These are phyloP conservation scores for Arthroderma sp. DNA, from an alignment of 2,329 filamentous ascomycete genomes.

Conservation along the genomic window DNA sequence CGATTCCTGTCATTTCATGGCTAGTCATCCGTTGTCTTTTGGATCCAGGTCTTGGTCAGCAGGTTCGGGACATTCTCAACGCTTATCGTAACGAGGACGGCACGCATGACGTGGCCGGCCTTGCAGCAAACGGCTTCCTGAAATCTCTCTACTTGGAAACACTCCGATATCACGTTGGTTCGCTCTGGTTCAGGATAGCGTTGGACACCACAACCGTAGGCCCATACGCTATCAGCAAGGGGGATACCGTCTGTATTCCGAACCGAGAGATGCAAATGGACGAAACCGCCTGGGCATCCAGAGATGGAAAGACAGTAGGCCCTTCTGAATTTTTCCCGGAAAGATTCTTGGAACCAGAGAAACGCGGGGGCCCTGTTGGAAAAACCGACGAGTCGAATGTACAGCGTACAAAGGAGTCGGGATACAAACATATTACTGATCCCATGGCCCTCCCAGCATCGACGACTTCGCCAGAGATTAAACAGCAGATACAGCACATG, in stretches of 20 bases:
- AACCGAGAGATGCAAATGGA: slow-evolving; percentile 7
- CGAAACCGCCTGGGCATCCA: slow-evolving; percentile 4
- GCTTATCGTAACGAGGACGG: slow-evolving; percentile 4
- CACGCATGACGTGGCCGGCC: slow-evolving; percentile 4
- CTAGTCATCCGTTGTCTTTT: slow-evolving; percentile 7
- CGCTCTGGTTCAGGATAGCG: slow-evolving; percentile 5
- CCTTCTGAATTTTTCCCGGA: slow-evolving; percentile 5
- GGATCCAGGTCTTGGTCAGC: neutral
- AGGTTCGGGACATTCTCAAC: slow-evolving; percentile 1
- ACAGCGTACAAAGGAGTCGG: neutral
- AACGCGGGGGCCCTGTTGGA: neutral
- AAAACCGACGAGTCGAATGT: neutral
- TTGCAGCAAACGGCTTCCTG: slow-evolving; percentile 5
- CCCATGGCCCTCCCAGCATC: slow-evolving; percentile 5
- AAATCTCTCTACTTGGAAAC: slow-evolving; percentile 9
- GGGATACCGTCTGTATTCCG: slow-evolving; percentile 3
- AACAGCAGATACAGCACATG: slow-evolving; percentile 6
- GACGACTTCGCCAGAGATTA: slow-evolving; percentile 3
- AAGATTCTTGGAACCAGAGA: slow-evolving; percentile 7
- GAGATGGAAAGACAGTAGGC: neutral
- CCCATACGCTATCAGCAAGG: slow-evolving; percentile 7
- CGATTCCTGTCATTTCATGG: slow-evolving; percentile 5
- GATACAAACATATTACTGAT: slow-evolving; percentile 3
- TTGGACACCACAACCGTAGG: slow-evolving; percentile 7
- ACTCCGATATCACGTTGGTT: slow-evolving; percentile 5